Evolutionary conservation across 345 rosid genomes (phyloP), one percentile per base, ranked within the genome.

Genomic region (Physaria fendleri): DNA sequence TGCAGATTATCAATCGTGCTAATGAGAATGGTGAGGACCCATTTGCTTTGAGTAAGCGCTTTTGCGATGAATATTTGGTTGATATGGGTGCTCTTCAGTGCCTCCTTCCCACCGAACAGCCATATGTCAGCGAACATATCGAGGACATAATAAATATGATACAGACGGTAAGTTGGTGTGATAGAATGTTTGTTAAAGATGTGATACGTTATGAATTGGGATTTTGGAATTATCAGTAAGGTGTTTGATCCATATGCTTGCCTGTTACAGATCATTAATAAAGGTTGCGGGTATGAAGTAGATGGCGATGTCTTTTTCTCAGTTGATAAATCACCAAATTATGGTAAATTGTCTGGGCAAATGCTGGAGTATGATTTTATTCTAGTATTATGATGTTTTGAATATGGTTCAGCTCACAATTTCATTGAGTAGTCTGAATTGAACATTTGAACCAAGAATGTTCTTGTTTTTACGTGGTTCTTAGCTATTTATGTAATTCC

Each of bases 291-390:
- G 15, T 93, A 85, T 57, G 76, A 29, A 6, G 91, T 81, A 48
- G 92, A 76, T n/a, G 95, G 94, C 6, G 94, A 88, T 71, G 95
- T 88, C 86, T 79, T 77, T 92, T n/a, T 86, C 52, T 45, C 93
- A 6, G 87, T 88, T 11, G 91, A 88, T 6, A 81, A 76, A 51
- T 82, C 78, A 57, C 80, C 89, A 5, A 74, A 92, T 40, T 92
- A 92, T 63, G 95, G 98, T 5, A 77, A 74, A 53, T 58, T 86
- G 39, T 88, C 95, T 1, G 87, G 93, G 40, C 92, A 84, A 69
- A 78, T 58, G 67, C 52, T 82, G 57, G 95, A 92, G 66, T 76
- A 82, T 62, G 28, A 25, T 5, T 4, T 4, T 25, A 4, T 25
- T 25, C 5, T 25, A 6, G 24, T 25, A 5, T 25, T 25, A 4